Percentiles rank a stretch among this genome's conserved stretches.
phyloP scores from a whole-genome alignment of 2,329 filamentous ascomycete species.

The Pseudogymnoascus sp. region DNA sequence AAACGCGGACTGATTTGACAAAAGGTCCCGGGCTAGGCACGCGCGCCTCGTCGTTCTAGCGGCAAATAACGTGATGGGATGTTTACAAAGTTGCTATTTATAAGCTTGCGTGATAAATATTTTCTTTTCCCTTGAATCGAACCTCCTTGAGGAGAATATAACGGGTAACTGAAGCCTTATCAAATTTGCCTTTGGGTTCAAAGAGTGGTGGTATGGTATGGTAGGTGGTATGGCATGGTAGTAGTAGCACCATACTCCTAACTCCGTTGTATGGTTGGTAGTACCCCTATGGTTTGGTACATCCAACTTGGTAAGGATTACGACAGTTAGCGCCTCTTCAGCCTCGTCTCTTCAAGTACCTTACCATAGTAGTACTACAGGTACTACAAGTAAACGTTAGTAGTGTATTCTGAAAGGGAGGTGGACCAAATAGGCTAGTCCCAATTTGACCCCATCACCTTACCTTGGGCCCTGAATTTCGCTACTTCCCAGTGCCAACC shows the following conservation, averaged over 20 bases:
- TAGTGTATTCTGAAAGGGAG: conserved; percentile 7
- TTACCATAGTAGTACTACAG: not conserved
- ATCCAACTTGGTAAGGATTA: not conserved
- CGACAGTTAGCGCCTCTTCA: not conserved
- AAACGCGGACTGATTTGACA: not conserved
- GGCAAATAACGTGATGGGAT: not conserved
- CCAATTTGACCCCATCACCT: conserved; percentile 7
- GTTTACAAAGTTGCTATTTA: not conserved
- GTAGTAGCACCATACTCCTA: not conserved
- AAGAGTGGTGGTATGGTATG: not conserved
- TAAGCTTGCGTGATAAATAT: not conserved
- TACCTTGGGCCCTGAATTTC: conserved; percentile 9
- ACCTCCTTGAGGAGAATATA: not conserved
- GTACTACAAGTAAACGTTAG: not conserved
- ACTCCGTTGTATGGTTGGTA: not conserved
- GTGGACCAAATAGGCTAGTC: conserved; percentile 5
- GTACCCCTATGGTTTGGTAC: not conserved
- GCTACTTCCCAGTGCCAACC: conserved; percentile 8
- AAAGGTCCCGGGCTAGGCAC: not conserved
- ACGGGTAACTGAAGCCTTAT: not conserved
- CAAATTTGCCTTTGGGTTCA: not conserved
- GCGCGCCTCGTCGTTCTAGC: not conserved
- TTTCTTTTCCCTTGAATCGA: not conserved
- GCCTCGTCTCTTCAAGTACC: conserved; percentile 6
- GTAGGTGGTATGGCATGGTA: not conserved